phyloP scores from a whole-genome alignment of 73 alveolate genomes.

The Paramecium sonneborni region DNA sequence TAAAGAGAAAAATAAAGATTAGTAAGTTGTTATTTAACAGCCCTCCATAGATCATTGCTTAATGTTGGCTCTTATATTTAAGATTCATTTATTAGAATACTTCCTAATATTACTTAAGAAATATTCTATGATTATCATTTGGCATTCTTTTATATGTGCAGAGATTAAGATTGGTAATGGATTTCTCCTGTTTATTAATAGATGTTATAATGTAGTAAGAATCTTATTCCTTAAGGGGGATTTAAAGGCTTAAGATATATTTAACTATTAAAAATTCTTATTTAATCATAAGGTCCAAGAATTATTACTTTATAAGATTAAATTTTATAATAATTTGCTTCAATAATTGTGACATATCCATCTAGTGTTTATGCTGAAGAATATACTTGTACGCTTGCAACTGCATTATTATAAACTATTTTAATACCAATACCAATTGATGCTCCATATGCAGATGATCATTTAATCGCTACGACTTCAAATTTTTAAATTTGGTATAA shows the following conservation, averaged over 20 bases:
- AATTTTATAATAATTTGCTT: not conserved
- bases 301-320: not conserved
- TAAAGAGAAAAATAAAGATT: slow-evolving; percentile 36
- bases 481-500: slow-evolving; percentile 16
- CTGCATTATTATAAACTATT: slow-evolving; percentile 11
- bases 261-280: slow-evolving; percentile 1
- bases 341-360: not conserved
- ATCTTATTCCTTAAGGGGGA: slow-evolving; percentile 15
- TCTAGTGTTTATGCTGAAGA: slow-evolving; percentile 30
- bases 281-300: slow-evolving; percentile 43
- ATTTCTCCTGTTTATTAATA: not conserved
- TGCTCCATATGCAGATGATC: not conserved
- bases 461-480: not conserved
- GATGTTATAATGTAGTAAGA: slow-evolving; percentile 7
- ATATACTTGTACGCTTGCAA: not conserved
- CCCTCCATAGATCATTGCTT: not conserved
- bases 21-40: slow-evolving; percentile 53
- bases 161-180: slow-evolving; percentile 61
- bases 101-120: slow-evolving; percentile 20
- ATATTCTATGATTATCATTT: slow-evolving; percentile 52
- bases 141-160: slow-evolving; percentile 52
- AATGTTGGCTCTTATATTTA: not conserved
- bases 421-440: slow-evolving; percentile 22
- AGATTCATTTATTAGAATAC: not conserved
- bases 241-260: slow-evolving; percentile 38